phyloP scores from a whole-genome alignment of 345 rosid species.

The Hibiscus mutabilis region DNA sequence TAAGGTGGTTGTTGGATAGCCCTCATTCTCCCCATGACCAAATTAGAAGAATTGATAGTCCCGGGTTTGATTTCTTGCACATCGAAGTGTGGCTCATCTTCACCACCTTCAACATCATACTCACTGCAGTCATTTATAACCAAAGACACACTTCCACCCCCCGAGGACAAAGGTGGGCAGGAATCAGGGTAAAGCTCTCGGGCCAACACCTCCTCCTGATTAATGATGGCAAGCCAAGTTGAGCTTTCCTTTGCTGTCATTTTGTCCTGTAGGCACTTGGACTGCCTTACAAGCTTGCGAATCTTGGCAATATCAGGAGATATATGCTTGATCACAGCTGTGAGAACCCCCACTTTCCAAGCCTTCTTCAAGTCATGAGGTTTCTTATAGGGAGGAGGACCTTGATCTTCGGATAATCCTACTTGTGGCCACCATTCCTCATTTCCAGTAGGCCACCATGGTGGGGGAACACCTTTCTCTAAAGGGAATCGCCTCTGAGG shows the following conservation, averaged over 20 bases:
- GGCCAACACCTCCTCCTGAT: slow-evolving; percentile 58
- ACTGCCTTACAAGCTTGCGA: slow-evolving; percentile 73
- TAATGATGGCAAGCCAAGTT: slow-evolving; percentile 85
- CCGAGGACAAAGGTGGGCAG: slow-evolving; percentile 45
- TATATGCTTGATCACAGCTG: slow-evolving; percentile 82
- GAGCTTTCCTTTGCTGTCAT: slow-evolving; percentile 92
- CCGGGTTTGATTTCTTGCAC: slow-evolving; percentile 54
- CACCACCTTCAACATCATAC: slow-evolving; percentile 76
- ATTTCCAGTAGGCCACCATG: slow-evolving; percentile 93
- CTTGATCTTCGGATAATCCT: slow-evolving; percentile 54
- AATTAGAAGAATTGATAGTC: slow-evolving; percentile 29
- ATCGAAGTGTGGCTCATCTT: slow-evolving; percentile 48
- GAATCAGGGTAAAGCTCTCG: slow-evolving; percentile 48
- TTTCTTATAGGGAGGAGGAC: slow-evolving; percentile 95
- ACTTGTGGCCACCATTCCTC: slow-evolving; percentile 92
- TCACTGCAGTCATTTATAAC: slow-evolving; percentile 49
- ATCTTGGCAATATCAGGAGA: slow-evolving; percentile 68
- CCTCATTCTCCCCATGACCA: slow-evolving; percentile 33
- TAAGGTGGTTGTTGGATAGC: slow-evolving; percentile 37
- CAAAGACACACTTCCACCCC: slow-evolving; percentile 42
- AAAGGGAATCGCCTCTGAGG: slow-evolving; percentile 86
- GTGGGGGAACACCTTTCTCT: slow-evolving; percentile 81
- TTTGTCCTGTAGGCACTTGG: slow-evolving; percentile 84
- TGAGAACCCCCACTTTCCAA: slow-evolving; percentile 89
- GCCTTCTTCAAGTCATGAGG: slow-evolving; percentile 96